Base-by-base conservation (phyloP, 1,284 basidiomycete genomes). In the Tylopilus orsonianus region DNA sequence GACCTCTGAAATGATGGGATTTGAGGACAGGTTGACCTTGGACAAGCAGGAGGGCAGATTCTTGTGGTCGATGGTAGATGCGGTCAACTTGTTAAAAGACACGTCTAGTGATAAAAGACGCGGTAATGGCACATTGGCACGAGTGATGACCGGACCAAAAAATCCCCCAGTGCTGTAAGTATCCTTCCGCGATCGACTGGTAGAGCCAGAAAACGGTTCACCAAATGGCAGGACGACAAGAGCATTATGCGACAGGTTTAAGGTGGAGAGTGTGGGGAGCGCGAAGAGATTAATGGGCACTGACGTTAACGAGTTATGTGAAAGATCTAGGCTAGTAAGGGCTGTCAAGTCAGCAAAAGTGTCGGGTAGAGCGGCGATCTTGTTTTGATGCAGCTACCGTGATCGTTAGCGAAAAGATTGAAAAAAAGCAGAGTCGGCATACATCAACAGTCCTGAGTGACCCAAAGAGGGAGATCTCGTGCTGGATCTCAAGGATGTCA, bases 391-490 rank as follows among this genome's bases (percentile, higher is more conserved):
- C 22, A 90, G 66, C 88, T 90, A 59, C 44, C 48, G 55, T 33
- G 32, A 34, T 37, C 12, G 38, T 56, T 16, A 56, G 39, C 36
- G 39, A 47, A 41, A 20, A 18, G 30, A 8, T 19, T 4, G 22
- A 41, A 19, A 38, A 23, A 27, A 26, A 43, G 30, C 16, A 52
- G 39, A 42, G 14, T 8, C 26, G 38, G 71, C 80, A 50, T 68
- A 89, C 87, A 66, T 91, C 89, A 27, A 91, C 58, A 3, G 73
- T 76, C 66, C 89, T 90, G 42, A 91, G 70, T 3, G 85, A 87
- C 3, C 89, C 88, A 61, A 91, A 91, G 50, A 90, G 73, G 0
- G 85, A 85, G 24, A 91, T 82, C 60, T 91, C 89, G 20, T 81
- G 81, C 57, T 90, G 88, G 26, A 91, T 75, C 60, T 87, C 85